Base-by-base conservation (phyloP, 768 basidiomycete genomes). In the Pleurotus giganteus region DNA sequence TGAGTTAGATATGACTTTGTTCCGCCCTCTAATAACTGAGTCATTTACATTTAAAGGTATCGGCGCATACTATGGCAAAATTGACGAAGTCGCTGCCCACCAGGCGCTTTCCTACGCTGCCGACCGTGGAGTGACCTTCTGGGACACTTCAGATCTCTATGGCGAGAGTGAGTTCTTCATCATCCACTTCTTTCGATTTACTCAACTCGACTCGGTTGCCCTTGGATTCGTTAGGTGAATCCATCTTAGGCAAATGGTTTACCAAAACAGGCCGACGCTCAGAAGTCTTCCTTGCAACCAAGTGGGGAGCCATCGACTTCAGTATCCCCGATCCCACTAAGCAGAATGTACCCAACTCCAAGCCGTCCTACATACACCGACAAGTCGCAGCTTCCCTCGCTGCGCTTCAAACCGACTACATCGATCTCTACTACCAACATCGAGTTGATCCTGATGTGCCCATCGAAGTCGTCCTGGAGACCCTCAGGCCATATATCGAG, bases 241-340 rank as follows among this genome's bases (percentile, higher is more conserved):
- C n/a, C 39, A 11, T 41, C 19, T 17, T 41, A 7, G 39, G 39
- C 7, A 41, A 41, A 17, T 41, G 39, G 39, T 41, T 41, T 17
- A 17, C 39, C n/a, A 11, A 41, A 41, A 78, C 67, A 2, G 78
- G 78, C 5, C 77, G 78, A 57, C 67, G 77, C 12, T 61, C 60
- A 47, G 67, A 79, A 11, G 79, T 82, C 19, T 83, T 82, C 67
- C 70, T 83, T 9, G 81, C 79, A 4, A 81, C 80, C 27, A 83
- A 83, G 63, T 81, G 78, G 42, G 79, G 79, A 13, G 60, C 65
- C 4, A 62, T 70, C 19, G 12, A 66, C 70, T 3, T 61, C 43
- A 42, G 54, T 17, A 8, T 26, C 31, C 27, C 44, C 21, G 49
- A 57, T 7, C 36, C 47, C 26, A 39, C 24, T 12, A 41, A 53